phyloP scores from a whole-genome alignment of 331 rosid species.

The Quercus phellos region DNA sequence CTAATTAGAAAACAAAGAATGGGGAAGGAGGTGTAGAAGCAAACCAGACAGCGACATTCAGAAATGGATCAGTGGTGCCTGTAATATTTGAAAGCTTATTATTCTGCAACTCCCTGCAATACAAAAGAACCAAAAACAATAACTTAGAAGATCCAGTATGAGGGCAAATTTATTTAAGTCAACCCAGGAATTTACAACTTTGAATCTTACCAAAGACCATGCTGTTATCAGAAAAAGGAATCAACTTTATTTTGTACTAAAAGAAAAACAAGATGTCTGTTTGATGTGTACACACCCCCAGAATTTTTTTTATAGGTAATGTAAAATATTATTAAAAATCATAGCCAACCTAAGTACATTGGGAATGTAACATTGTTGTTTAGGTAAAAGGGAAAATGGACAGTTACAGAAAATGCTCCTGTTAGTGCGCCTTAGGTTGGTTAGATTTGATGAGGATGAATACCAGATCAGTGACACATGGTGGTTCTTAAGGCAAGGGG shows the following conservation, averaged over 20 bases:
- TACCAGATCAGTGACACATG: too few species aligned
- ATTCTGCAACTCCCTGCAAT: constrained; percentile 77
- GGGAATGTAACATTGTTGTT: constrained; percentile 8
- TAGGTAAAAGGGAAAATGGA: too few species aligned
- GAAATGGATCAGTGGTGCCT: constrained; percentile 49
- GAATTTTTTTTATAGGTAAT: not conserved
- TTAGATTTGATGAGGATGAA: too few species aligned
- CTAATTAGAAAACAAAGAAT: not conserved
- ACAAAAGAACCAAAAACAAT: constrained; percentile 17
- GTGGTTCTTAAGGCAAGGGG: too few species aligned
- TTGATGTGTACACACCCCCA: too few species aligned
- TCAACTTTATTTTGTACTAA: not conserved
- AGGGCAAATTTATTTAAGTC: not conserved
- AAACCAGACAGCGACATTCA: constrained; percentile 68
- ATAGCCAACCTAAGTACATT: not conserved
- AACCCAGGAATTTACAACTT: not conserved
- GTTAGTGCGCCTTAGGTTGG: too few species aligned
- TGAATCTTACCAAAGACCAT: not conserved
- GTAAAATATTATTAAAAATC: too few species aligned
- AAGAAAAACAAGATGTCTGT: not conserved
- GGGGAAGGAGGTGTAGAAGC: constrained; percentile 32
- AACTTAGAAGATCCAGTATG: constrained; percentile 14
- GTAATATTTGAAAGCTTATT: constrained; percentile 45
- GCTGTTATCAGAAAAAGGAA: not conserved
- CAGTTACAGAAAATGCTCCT: too few species aligned